Evolutionary conservation across 805 yeast species (phyloP).

Genomic region (Ogataea methylovora): DNA sequence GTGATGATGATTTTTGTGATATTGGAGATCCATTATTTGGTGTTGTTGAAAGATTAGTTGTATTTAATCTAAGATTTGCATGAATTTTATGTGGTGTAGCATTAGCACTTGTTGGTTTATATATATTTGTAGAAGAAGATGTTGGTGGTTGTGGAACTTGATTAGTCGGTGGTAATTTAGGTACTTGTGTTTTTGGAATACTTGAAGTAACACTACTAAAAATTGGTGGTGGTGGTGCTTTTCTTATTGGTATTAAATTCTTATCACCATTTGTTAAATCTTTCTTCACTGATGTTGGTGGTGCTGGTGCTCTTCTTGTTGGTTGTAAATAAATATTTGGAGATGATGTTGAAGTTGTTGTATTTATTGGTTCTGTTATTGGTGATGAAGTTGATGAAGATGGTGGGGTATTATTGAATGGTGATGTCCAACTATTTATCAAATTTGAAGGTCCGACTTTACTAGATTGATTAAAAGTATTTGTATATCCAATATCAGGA

Average conservation of each 20-base stretch:
- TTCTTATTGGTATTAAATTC: conserved; percentile 29
- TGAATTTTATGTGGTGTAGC: conserved; percentile 7
- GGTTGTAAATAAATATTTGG: conserved; percentile 20
- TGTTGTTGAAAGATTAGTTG: conserved; percentile 5
- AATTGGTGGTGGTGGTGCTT: conserved; percentile 33
- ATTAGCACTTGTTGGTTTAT: not conserved
- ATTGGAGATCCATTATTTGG: conserved; percentile 5
- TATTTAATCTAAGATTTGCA: conserved; percentile 11
- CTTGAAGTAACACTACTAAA: conserved; percentile 2
- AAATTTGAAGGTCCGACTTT: no score
- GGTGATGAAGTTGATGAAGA: conserved; percentile 2
- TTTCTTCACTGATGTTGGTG: conserved; percentile 20
- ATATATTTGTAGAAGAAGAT: conserved; percentile 5
- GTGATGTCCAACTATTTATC: no score
- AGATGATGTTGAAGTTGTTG: conserved; percentile 7
- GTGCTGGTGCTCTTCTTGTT: conserved; percentile 27
- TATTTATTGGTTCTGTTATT: not conserved
- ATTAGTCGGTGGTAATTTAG: conserved; percentile 11
- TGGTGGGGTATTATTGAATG: no score
- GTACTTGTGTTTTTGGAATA: no score
- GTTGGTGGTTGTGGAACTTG: conserved; percentile 13
- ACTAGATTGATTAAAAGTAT: conserved; percentile 6
- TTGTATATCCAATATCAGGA: conserved; percentile 25
- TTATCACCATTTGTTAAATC: not conserved
- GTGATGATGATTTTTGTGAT: conserved; percentile 1